phyloP scores from a whole-genome alignment of 2,329 filamentous ascomycete genomes.

The Clarireedia hainanense region DNA sequence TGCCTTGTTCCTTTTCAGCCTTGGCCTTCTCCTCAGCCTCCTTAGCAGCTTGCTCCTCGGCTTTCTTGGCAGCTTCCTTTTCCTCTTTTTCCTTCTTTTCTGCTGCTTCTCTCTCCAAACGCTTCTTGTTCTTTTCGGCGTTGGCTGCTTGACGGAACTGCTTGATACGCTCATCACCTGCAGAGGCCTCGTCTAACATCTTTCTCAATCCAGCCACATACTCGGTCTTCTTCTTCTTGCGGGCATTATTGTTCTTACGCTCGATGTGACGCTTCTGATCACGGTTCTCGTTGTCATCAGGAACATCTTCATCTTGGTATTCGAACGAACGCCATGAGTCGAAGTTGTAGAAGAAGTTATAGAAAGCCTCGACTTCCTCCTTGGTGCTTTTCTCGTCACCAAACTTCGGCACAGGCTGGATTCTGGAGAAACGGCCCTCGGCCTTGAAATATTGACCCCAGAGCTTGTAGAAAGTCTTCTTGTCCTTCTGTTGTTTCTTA shows the following conservation, averaged over 20 bases:
- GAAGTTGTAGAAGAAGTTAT: constrained; percentile 99
- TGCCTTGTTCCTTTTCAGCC: constrained; percentile 69
- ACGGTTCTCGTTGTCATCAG: constrained; percentile 97
- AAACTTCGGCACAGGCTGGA: constrained; percentile 78
- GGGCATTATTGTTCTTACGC: constrained; percentile 94
- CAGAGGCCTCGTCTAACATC: constrained; percentile 78
- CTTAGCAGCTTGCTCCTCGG: constrained; percentile 69
- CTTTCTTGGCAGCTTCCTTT: constrained; percentile 72
- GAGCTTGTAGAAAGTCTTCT: constrained; percentile 82
- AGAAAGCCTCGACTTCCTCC: constrained; percentile 89
- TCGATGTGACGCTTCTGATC: constrained; percentile 98
- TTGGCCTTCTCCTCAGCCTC: constrained; percentile 86
- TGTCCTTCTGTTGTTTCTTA: constrained; percentile 82
- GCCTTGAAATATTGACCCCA: constrained; percentile 87
- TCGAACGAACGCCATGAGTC: constrained; percentile 97
- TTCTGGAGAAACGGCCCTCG: constrained; percentile 88
- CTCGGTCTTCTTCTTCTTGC: constrained; percentile 99
- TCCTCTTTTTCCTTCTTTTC: constrained; percentile 84
- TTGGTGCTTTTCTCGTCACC: constrained; percentile 78
- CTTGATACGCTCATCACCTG: constrained; percentile 92
- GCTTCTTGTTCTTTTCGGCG: constrained; percentile 94
- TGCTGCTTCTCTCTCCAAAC: constrained; percentile 81
- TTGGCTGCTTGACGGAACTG: constrained; percentile 87
- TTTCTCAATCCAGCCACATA: constrained; percentile 87
- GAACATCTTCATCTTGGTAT: constrained; percentile 97